Evolutionary conservation across 495 filamentous ascomycete genomes (phyloP).

Genomic region (Pyrenopolyporus hunteri): DNA sequence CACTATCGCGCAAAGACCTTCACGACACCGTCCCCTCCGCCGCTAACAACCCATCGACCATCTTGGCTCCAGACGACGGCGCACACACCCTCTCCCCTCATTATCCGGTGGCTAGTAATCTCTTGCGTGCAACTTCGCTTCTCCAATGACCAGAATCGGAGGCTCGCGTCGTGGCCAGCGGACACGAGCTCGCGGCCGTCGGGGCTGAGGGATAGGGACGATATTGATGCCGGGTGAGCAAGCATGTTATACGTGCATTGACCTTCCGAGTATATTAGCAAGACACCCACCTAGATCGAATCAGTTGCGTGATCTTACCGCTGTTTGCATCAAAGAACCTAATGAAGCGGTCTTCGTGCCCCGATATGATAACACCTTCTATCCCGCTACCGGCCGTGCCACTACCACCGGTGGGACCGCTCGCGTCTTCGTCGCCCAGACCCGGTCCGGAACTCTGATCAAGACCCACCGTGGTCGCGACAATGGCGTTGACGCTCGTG

Average conservation of each 20-base stretch:
- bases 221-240: slow-evolving; percentile 90
- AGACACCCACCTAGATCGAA: neutral
- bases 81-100: slow-evolving; percentile 95
- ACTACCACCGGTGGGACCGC: slow-evolving; percentile 75
- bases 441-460: slow-evolving; percentile 69
- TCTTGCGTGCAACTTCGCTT: slow-evolving; percentile 93
- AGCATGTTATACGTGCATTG: slow-evolving; percentile 99
- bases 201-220: slow-evolving; percentile 85
- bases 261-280: slow-evolving; percentile 62
- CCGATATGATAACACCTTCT: slow-evolving; percentile 90
- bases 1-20: slow-evolving; percentile 80
- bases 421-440: slow-evolving; percentile 59
- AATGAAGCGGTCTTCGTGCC: slow-evolving; percentile 94
- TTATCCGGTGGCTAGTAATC: slow-evolving; percentile 84
- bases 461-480: slow-evolving; percentile 80
- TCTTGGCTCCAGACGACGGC: slow-evolving; percentile 93
- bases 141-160: slow-evolving; percentile 98
- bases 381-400: slow-evolving; percentile 70
- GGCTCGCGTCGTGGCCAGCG: slow-evolving; percentile 90
- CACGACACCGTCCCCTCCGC: slow-evolving; percentile 93
- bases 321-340: slow-evolving; percentile 98
- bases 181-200: slow-evolving; percentile 94
- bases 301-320: slow-evolving; percentile 68
- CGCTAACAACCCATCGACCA: slow-evolving; percentile 91
- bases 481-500: slow-evolving; percentile 90